Evolutionary conservation across 2,329 filamentous ascomycete genomes (phyloP), one percentile per base, ranked within the genome.

Genomic region (Aphanocladium album): DNA sequence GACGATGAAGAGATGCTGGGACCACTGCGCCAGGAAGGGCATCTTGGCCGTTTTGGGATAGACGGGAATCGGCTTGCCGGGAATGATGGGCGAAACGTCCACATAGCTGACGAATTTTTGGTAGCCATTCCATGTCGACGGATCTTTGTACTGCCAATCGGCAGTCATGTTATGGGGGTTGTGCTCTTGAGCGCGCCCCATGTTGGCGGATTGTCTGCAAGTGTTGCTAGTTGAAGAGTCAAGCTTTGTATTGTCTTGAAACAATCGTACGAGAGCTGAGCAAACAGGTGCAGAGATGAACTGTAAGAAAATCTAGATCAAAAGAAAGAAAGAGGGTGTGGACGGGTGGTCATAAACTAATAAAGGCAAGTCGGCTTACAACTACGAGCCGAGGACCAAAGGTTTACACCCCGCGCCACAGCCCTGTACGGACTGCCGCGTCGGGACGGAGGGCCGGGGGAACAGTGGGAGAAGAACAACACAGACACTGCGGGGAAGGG

Each of bases 31-130:
- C 9, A 74, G 47, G 52, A 68, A 68, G 2, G 71, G 71, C 37
- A 75, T 64, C 41, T 66, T 67, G 62, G 74, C 73, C 5, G 65
- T 67, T 64, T 75, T 76, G 21, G 65, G 35, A 63, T 71, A 68
- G 1, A 73, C 67, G 1, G 73, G 73, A 9, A 66, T 46, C 17
- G 52, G 47, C 46, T 64, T 53, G 57, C 64, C 60, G 23, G 64
- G 63, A 30, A 62, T 43, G 23, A 62, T 27, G 27, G 63, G 64
- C 51, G 67, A 63, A n/a, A 64, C 39, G 60, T 65, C 46, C 17
- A 68, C 50, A 30, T 43, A 35, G 12, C 64, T 57, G 35, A 64
- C 57, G 54, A 64, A 45, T 37, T 62, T 63, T 55, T 67, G 66
- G 9, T 56, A 57, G 41, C 58, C 9, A 11, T 62, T 64, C 67